Evolutionary conservation across 2,329 filamentous ascomycete species (phyloP).

Genomic region (Colletotrichum lentis): DNA sequence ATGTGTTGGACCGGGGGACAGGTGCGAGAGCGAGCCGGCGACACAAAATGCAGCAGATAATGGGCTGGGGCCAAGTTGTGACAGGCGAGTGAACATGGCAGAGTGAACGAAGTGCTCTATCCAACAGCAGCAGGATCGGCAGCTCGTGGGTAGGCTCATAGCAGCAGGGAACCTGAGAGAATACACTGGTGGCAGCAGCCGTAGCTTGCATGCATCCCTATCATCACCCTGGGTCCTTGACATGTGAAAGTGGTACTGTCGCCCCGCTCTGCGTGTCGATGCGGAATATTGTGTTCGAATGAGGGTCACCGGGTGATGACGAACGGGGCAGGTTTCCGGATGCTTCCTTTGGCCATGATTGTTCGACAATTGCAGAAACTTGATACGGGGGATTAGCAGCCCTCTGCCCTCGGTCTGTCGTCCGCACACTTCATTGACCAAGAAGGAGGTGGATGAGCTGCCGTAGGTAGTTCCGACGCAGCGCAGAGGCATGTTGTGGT

Average conservation of each 20-base stretch:
- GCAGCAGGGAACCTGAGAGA: not conserved
- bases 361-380: conserved; percentile 6
- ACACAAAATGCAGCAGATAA: not conserved
- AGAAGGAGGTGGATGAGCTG: not conserved
- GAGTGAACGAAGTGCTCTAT: not conserved
- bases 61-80: conserved; percentile 1
- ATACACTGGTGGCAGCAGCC: conserved; percentile 1
- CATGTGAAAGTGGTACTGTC: conserved; percentile 35
- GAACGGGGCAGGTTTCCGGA: not conserved
- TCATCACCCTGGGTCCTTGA: conserved; percentile 25
- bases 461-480: not conserved
- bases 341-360: not conserved
- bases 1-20: not conserved
- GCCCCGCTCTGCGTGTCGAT: conserved; percentile 22
- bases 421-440: not conserved
- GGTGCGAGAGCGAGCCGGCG: not conserved
- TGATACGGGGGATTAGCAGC: not conserved
- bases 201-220: conserved; percentile 29
- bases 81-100: not conserved
- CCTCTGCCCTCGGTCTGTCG: not conserved
- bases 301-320: not conserved
- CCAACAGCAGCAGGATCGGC: not conserved
- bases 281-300: not conserved
- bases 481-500: not conserved
- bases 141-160: conserved; percentile 3